These are phyloP conservation scores for Adansonia digitata DNA, from an alignment of 345 rosid genomes.

Conservation along the genomic window DNA sequence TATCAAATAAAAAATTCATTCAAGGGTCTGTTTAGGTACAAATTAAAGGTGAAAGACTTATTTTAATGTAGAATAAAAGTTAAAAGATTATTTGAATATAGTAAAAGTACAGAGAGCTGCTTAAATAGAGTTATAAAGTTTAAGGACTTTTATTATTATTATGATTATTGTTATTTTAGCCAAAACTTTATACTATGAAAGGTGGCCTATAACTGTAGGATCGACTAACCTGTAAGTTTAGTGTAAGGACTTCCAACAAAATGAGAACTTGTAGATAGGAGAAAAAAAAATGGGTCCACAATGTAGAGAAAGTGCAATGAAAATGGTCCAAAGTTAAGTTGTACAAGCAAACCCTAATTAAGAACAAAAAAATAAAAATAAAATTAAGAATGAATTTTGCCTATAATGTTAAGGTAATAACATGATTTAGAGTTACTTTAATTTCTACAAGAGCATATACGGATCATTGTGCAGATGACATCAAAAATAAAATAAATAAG, in stretches of 20 bases:
- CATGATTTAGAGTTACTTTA: not conserved
- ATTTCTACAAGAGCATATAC: constrained; percentile 3
- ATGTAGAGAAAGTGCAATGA: not conserved
- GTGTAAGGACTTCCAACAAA: not conserved
- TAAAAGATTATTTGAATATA: no score
- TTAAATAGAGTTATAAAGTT: no score
- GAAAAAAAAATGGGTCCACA: not conserved
- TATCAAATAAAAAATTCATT: no score
- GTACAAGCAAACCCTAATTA: not conserved
- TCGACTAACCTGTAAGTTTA: not conserved
- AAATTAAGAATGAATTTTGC: not conserved
- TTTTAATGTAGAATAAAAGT: no score
- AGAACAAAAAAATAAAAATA: not conserved
- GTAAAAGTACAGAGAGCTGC: no score
- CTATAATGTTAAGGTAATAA: not conserved
- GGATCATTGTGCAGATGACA: not conserved
- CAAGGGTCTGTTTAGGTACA: no score
- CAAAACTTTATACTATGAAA: no score
- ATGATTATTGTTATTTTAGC: no score
- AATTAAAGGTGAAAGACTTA: no score
- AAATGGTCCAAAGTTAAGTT: not conserved
- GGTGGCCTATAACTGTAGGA: no score
- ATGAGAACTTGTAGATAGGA: not conserved
- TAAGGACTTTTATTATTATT: no score
- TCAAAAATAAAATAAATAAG: not conserved